Percentiles rank a stretch among this genome's conserved stretches.
These are phyloP conservation scores for Beauveria asiatica DNA, from an alignment of 2,329 filamentous ascomycete species.

Conservation along the genomic window DNA sequence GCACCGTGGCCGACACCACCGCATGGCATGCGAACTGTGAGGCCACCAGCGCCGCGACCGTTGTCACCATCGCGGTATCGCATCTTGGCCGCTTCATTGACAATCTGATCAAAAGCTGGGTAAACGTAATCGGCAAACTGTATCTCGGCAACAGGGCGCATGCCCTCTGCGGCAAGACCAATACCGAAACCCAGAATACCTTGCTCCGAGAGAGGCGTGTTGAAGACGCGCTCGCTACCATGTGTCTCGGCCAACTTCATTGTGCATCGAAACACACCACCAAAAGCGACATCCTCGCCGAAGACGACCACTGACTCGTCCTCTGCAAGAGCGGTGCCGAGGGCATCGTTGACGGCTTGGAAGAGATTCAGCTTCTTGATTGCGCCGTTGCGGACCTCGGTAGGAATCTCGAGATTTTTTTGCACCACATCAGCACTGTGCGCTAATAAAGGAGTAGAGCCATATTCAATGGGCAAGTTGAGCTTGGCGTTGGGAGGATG, in stretches of 20 bases:
- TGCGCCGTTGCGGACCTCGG: slow-evolving; percentile 54
- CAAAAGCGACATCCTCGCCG: slow-evolving; percentile 94
- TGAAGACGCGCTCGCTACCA: slow-evolving; percentile 85
- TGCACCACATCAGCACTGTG: slow-evolving; percentile 70
- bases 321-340: slow-evolving; percentile 70
- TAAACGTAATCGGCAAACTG: slow-evolving; percentile 95
- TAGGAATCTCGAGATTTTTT: slow-evolving; percentile 61
- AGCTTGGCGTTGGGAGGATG: slow-evolving; percentile 55
- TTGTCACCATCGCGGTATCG: slow-evolving; percentile 62
- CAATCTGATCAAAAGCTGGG: slow-evolving; percentile 87
- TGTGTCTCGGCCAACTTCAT: slow-evolving; percentile 86
- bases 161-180: slow-evolving; percentile 80
- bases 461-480: slow-evolving; percentile 83
- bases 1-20: slow-evolving; percentile 85
- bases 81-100: slow-evolving; percentile 87
- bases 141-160: slow-evolving; percentile 88
- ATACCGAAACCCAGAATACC: slow-evolving; percentile 92
- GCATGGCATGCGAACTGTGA: slow-evolving; percentile 85
- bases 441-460: slow-evolving; percentile 68
- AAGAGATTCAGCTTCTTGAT: slow-evolving; percentile 90
- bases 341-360: slow-evolving; percentile 84
- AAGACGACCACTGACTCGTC: slow-evolving; percentile 87
- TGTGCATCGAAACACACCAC: slow-evolving; percentile 90
- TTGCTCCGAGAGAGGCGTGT: slow-evolving; percentile 89
- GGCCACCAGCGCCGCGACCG: slow-evolving; percentile 58